These are phyloP conservation scores for Saxophila tyrrhenica DNA, from an alignment of 495 filamentous ascomycete genomes.

Conservation along the genomic window DNA sequence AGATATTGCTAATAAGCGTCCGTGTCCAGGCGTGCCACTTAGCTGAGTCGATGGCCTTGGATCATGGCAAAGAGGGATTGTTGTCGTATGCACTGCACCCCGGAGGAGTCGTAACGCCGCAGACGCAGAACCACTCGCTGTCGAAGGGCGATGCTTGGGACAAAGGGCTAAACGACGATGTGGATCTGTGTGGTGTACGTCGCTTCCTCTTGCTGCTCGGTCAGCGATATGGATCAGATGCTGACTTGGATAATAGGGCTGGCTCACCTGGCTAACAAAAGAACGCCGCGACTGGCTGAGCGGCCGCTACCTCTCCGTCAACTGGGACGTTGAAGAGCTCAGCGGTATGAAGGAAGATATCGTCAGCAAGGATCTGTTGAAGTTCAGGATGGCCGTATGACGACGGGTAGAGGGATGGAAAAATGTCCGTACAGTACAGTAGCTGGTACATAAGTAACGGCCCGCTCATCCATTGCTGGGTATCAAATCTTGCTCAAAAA, in stretches of 20 bases:
- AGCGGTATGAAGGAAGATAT: conserved; percentile 8
- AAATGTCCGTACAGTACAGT: not conserved
- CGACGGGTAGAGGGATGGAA: not conserved
- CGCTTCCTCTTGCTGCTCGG: too few relatives aligned
- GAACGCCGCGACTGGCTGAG: conserved; percentile 13
- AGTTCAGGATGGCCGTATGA: conserved; percentile 20
- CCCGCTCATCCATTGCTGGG: too few relatives aligned
- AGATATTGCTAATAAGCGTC: too few relatives aligned
- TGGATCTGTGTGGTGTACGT: conserved; percentile 15
- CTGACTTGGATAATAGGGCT: too few relatives aligned
- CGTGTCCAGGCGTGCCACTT: conserved; percentile 6
- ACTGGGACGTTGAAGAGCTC: conserved; percentile 14
- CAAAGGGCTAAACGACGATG: conserved; percentile 19
- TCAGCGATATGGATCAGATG: too few relatives aligned
- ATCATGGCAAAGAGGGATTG: conserved; percentile 19
- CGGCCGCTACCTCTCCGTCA: conserved; percentile 6
- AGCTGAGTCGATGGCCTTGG: conserved; percentile 18
- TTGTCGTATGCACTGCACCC: conserved; percentile 25
- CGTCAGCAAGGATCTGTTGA: conserved; percentile 7
- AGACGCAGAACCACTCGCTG: conserved; percentile 11
- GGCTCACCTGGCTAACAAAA: conserved; percentile 14
- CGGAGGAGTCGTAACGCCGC: conserved; percentile 24
- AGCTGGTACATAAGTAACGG: too few relatives aligned
- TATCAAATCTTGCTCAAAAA: not conserved
- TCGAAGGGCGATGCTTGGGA: conserved; percentile 3